Evolutionary conservation across 306 rosid species (phyloP).

Genomic region (Cyamopsis tetragonoloba): DNA sequence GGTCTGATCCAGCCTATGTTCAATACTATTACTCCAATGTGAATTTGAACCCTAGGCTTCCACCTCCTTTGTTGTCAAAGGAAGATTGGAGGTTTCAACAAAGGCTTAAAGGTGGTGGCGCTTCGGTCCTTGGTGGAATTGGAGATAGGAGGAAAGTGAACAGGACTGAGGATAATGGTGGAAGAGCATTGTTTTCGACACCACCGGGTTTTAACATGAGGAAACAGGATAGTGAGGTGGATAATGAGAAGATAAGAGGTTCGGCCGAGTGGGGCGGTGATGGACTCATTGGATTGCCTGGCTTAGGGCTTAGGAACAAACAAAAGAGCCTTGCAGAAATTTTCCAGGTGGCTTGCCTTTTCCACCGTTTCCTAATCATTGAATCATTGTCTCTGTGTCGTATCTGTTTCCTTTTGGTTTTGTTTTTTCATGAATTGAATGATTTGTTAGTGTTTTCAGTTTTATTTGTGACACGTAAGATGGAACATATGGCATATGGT

Average conservation of each 20-base stretch:
- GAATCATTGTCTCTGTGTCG: neutral
- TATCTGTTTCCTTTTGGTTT: neutral
- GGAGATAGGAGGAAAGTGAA: constrained; percentile 76
- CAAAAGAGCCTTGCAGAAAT: constrained; percentile 89
- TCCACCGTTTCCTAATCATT: neutral
- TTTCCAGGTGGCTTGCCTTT: constrained; percentile 69
- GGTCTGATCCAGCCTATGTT: constrained; percentile 91
- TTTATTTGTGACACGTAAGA: neutral
- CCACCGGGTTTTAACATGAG: constrained; percentile 73
- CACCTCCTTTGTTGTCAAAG: constrained; percentile 81
- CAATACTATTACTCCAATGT: constrained; percentile 74
- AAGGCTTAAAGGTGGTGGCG: constrained; percentile 71
- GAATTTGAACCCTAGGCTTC: constrained; percentile 83
- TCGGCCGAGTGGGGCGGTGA: constrained; percentile 72
- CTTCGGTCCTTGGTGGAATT: constrained; percentile 69
- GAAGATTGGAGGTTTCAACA: constrained; percentile 87
- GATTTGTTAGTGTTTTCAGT: neutral
- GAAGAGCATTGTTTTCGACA: constrained; percentile 55
- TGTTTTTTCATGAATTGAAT: neutral
- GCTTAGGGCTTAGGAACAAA: constrained; percentile 77
- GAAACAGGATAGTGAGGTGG: constrained; percentile 56
- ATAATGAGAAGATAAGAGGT: constrained; percentile 46
- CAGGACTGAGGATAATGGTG: constrained; percentile 50
- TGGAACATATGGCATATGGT: neutral
- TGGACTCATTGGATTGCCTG: constrained; percentile 80